Base-by-base conservation (phyloP, 2,329 filamentous ascomycete genomes). In the Trichoderma citrinoviride region DNA sequence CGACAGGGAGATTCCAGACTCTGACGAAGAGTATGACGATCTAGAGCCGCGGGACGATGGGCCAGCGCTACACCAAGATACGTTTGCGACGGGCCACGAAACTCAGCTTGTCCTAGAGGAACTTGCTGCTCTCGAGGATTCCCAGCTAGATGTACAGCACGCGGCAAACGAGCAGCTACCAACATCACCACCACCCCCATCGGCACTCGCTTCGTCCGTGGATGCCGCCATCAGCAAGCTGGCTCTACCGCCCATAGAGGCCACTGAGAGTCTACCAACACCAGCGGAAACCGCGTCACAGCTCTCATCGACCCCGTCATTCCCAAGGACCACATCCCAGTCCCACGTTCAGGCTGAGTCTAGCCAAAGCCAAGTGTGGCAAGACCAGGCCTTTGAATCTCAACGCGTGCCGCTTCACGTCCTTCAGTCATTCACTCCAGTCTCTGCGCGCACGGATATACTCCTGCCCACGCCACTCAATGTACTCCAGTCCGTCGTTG, bases 351-450 rank as follows among this genome's bases (percentile, higher is more conserved):
- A 27, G 27, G 19, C 57, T 8, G 10, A 49, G 14, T 7, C n/a
- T 50, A 65, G 17, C n/a, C 37, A 33, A 17, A 68, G 53, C 23
- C 70, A 68, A 2, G 62, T 25, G 10, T 25, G 71, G 17, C 76
- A 75, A 52, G 3, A 64, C 76, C 7, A 70, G 71, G 72, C 71
- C 8, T 64, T 74, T 37, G 76, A 78, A 63, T 78, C 77, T 8
- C 85, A 87, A 68, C 80, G 85, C 3, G 79, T 87, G 0, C 78
- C 83, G 1, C 73, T 82, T 4, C 76, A 82, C 21, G 74, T 80
- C 5, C 78, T 86, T n/a, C 77, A 78, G 21, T 71, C 75, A 6
- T 77, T 87, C 70, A 79, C 79, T 0, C 77, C 81, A 0, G 80
- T 82, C 57, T 82, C 81, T 2, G 76, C 79, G 44, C 78, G 80